A percentile compares a stretch with the other conserved stretches of the same genome.
phyloP scores from a whole-genome alignment of 495 filamentous ascomycete species.

The Sporormia fimetaria region DNA sequence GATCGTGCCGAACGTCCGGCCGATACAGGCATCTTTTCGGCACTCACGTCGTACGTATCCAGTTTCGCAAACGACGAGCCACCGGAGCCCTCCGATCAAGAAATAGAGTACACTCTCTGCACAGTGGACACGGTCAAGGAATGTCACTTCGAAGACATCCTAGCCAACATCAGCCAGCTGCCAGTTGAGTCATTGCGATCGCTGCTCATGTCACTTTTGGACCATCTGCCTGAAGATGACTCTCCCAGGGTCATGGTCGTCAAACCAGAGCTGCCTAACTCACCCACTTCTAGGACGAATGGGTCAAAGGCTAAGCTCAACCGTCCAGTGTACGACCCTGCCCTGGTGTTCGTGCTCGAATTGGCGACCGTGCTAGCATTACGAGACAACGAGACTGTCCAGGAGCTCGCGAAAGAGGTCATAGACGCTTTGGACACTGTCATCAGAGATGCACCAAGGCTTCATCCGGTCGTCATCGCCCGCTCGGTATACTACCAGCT shows the following conservation, averaged over 20 bases:
- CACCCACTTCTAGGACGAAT: constrained; percentile 41
- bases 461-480: constrained; percentile 71
- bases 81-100: constrained; percentile 92
- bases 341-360: constrained; percentile 78
- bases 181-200: constrained; percentile 52
- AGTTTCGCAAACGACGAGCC: constrained; percentile 97
- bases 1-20: constrained; percentile 66
- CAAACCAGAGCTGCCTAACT: constrained; percentile 61
- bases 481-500: constrained; percentile 79
- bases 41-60: constrained; percentile 92
- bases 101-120: constrained; percentile 87
- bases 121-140: constrained; percentile 90
- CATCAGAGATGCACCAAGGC: constrained; percentile 62
- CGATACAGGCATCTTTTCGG: constrained; percentile 80
- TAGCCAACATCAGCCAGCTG: constrained; percentile 70
- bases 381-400: constrained; percentile 60
- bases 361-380: constrained; percentile 75
- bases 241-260: constrained; percentile 74
- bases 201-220: constrained; percentile 61
- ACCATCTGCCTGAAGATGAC: constrained; percentile 76
- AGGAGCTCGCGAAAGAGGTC: constrained; percentile 61
- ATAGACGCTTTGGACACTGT: constrained; percentile 69
- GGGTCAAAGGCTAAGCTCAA: constrained; percentile 42
- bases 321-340: constrained; percentile 69
- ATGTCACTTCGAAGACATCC: constrained; percentile 72